Evolutionary conservation across 192 early-diverging fungal species (phyloP), one percentile per base, ranked within the genome.

Genomic region (Rhizophagus sp.): DNA sequence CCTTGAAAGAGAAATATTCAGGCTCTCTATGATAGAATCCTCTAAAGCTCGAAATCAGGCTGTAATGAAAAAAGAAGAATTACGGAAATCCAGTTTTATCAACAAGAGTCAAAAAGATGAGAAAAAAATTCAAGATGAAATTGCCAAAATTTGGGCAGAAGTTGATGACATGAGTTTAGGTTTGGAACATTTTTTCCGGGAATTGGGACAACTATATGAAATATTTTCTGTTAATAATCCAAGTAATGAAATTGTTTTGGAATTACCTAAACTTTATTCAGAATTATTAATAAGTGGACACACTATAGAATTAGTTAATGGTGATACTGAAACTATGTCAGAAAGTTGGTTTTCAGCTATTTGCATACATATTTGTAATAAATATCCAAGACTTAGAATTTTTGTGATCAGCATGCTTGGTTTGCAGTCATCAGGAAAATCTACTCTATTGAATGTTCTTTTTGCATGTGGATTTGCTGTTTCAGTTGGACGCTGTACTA

Each of bases 381-480:
- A 27, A 22, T 78, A 17, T 50, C 63, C 76, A 27, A 78, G 36
- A 8, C 76, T 78, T 12, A 22, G 63, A 68, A 30, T 78, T 27
- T 78, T 78, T 6, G 64, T 78, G 36, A 47, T 78, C 64, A 69
- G 25, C 6, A 78, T 78, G 44, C 76, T 78, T 30, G 76, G 76
- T 3, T 34, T 78, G 3, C 76, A 78, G 19, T 78, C 76, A 66
- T 68, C 76, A 17, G 76, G 76, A 67, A 78, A 78, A 24, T 78
- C 76, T 2, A 78, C 76, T 63, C 62, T 78, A 1, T 49, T 78
- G 63, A 78, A 78, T 34, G 76, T 63, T 41, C 76, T 78, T 24
- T 78, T 78, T 36, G 76, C 76, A 25, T 78, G 76, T 68, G 41
- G 64, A 68, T 78, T 78, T 64, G 76, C 76, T 22, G 76, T 78